Evolutionary conservation across 2,329 filamentous ascomycete genomes (phyloP).

Genomic region (Dactylellina sp.): DNA sequence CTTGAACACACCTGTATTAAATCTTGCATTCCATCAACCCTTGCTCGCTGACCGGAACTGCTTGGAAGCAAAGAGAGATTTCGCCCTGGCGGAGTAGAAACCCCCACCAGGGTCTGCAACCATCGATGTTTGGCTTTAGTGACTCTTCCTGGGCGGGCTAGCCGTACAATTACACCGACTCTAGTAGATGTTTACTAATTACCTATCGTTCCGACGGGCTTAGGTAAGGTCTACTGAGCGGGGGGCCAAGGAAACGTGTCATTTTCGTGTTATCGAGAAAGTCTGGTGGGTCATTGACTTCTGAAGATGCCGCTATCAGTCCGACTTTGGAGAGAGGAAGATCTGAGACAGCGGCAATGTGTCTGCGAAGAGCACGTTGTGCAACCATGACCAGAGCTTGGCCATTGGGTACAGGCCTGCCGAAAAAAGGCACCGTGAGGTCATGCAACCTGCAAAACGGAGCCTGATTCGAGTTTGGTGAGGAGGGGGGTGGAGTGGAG

Average conservation of each 20-base stretch:
- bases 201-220: background rate
- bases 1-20: conserved; percentile 46
- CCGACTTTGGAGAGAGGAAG: conserved; percentile 17
- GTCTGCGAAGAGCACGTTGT: conserved; percentile 48
- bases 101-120: conserved; percentile 28
- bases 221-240: conserved; percentile 16
- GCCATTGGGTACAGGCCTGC: conserved; percentile 41
- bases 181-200: conserved; percentile 26
- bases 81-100: conserved; percentile 4
- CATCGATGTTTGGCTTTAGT: conserved; percentile 13
- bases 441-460: conserved; percentile 29
- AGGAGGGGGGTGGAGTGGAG: background rate
- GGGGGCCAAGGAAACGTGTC: conserved; percentile 25
- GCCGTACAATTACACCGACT: conserved; percentile 23
- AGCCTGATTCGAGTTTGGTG: conserved; percentile 20
- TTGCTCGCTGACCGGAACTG: conserved; percentile 49
- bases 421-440: conserved; percentile 44
- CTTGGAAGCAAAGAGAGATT: conserved; percentile 21
- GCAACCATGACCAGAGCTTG: conserved; percentile 42
- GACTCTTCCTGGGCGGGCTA: conserved; percentile 20
- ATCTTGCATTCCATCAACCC: conserved; percentile 45
- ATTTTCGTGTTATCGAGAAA: conserved; percentile 43
- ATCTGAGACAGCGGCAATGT: conserved; percentile 45
- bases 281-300: conserved; percentile 2
- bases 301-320: conserved; percentile 22